These are phyloP conservation scores for Prunus armeniaca DNA, from an alignment of 306 rosid species.

Conservation along the genomic window DNA sequence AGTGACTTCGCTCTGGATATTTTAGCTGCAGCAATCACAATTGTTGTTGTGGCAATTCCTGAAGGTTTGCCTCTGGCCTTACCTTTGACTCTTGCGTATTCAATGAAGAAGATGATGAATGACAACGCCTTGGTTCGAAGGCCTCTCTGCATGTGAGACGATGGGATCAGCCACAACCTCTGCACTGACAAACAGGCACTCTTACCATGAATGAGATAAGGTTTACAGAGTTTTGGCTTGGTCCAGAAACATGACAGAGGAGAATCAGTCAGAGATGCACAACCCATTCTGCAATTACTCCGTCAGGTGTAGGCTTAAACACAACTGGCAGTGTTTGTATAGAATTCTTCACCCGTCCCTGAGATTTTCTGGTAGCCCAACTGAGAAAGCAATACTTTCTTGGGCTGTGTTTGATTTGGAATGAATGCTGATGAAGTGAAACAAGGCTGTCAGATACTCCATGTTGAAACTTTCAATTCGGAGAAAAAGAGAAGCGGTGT, in stretches of 20 bases:
- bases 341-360: not conserved
- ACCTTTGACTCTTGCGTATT: too few relatives aligned
- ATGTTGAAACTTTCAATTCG: slow-evolving; percentile 23
- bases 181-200: too few relatives aligned
- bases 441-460: not conserved
- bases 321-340: slow-evolving; percentile 12
- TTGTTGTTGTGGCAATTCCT: too few relatives aligned
- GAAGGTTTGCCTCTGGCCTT: too few relatives aligned
- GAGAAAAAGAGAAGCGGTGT: slow-evolving; percentile 17
- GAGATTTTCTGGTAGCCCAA: slow-evolving; percentile 28
- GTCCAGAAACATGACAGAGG: not conserved
- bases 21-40: too few relatives aligned
- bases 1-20: not conserved
- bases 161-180: too few relatives aligned
- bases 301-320: slow-evolving; percentile 2
- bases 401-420: slow-evolving; percentile 12
- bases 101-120: too few relatives aligned
- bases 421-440: slow-evolving; percentile 9
- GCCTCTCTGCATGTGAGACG: too few relatives aligned
- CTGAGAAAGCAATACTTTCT: slow-evolving; percentile 18
- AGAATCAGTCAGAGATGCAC: not conserved
- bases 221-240: not conserved
- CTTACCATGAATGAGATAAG: too few relatives aligned
- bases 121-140: too few relatives aligned
- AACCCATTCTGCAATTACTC: not conserved